Evolutionary conservation across 2,329 filamentous ascomycete species (phyloP).

Genomic region (Monosporascus sp.): DNA sequence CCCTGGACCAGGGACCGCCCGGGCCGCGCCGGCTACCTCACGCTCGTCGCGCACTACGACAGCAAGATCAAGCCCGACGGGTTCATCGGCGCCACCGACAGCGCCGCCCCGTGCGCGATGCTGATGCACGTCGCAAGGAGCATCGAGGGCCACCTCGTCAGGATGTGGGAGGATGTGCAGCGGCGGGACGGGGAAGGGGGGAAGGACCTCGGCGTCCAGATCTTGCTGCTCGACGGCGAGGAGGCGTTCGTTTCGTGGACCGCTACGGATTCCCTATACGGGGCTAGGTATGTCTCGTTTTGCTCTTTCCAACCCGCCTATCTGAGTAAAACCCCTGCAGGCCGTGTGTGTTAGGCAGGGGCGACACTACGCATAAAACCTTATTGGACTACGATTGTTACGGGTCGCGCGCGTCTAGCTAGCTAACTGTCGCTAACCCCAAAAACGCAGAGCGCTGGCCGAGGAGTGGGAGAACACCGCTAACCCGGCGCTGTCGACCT

Average conservation of each 20-base stretch:
- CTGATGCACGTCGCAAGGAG: constrained; percentile 70
- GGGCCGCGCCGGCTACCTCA: constrained; percentile 68
- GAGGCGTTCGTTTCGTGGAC: constrained; percentile 74
- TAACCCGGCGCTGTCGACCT: constrained; percentile 64
- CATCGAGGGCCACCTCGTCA: constrained; percentile 65
- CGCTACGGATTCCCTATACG: constrained; percentile 69
- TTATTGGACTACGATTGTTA: no score
- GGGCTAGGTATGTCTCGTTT: constrained; percentile 50
- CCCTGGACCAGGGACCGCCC: constrained; percentile 68
- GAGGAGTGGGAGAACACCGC: constrained; percentile 62
- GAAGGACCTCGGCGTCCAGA: constrained; percentile 70
- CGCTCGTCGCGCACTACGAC: constrained; percentile 81
- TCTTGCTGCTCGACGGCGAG: constrained; percentile 76
- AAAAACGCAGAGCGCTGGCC: constrained; percentile 52
- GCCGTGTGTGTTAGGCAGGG: no score
- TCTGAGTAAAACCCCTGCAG: no score
- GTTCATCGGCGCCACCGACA: constrained; percentile 82
- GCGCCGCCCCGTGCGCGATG: constrained; percentile 79
- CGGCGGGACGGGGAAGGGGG: constrained; percentile 46
- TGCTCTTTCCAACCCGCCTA: background rate
- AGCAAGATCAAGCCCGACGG: constrained; percentile 66
- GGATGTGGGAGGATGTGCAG: constrained; percentile 68
- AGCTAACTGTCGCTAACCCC: constrained; percentile 1
- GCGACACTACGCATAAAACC: no score
- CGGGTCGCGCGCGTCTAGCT: background rate